These are phyloP conservation scores for Thalia dealbata DNA, from an alignment of 176 grass and related monocot genomes.

Conservation along the genomic window DNA sequence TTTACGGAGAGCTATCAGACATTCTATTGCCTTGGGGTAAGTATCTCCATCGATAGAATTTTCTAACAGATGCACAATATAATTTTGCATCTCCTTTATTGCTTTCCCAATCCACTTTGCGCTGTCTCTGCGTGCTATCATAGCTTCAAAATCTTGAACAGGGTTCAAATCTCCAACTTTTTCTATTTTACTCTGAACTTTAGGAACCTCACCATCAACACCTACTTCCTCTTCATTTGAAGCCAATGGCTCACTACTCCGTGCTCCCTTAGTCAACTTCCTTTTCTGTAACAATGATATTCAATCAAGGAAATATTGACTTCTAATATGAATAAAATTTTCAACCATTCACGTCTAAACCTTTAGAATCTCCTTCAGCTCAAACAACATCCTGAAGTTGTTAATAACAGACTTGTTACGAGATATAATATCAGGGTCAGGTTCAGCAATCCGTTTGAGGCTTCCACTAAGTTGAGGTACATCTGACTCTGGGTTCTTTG, in stretches of 20 bases:
- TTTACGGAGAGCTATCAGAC: conserved; percentile 57
- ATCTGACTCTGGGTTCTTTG: conserved; percentile 67
- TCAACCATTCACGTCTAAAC: conserved; percentile 24
- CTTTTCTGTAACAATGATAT: conserved; percentile 26
- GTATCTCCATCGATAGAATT: conserved; percentile 38
- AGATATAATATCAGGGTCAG: conserved; percentile 43
- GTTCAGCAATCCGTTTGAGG: conserved; percentile 60
- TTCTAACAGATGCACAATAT: conserved; percentile 42
- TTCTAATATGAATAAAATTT: conserved; percentile 11
- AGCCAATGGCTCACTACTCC: conserved; percentile 21
- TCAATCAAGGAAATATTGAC: neutral
- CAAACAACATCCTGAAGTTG: conserved; percentile 47
- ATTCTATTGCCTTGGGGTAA: conserved; percentile 61
- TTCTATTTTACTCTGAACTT: conserved; percentile 28
- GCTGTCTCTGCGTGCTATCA: conserved; percentile 72
- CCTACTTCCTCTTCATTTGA: conserved; percentile 46
- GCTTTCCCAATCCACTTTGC: conserved; percentile 62
- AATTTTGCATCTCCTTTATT: conserved; percentile 64
- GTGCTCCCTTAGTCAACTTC: conserved; percentile 24
- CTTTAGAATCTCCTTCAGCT: conserved; percentile 84
- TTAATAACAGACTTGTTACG: conserved; percentile 33
- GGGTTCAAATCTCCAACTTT: conserved; percentile 59
- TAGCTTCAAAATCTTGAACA: conserved; percentile 77
- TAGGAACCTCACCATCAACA: conserved; percentile 21
- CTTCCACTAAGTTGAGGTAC: conserved; percentile 52